phyloP scores from a whole-genome alignment of 2,329 filamentous ascomycete species.

The Calonectria pseudoreteaudii region DNA sequence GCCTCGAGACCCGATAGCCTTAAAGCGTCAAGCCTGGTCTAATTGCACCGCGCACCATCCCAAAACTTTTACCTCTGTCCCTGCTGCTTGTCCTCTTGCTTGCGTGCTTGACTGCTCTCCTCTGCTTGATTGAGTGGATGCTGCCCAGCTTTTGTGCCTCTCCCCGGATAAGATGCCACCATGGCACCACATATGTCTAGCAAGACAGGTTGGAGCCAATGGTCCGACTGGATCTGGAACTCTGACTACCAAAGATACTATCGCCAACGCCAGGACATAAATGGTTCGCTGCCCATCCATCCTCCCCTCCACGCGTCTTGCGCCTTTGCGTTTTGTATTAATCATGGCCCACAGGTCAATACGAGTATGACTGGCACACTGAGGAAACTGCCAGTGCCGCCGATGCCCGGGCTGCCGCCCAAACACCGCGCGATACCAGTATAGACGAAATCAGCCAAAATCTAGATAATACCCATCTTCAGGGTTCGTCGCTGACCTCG shows the following conservation, averaged over 20 bases:
- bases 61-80: background rate
- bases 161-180: slow-evolving; percentile 43
- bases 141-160: slow-evolving; percentile 20
- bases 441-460: slow-evolving; percentile 39
- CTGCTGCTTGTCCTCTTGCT: slow-evolving; percentile 10
- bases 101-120: background rate
- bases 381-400: slow-evolving; percentile 16
- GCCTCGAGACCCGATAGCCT: slow-evolving; percentile 22
- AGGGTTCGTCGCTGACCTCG: slow-evolving; percentile 30
- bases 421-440: slow-evolving; percentile 40
- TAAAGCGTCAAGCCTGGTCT: slow-evolving; percentile 26
- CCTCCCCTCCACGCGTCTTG: background rate
- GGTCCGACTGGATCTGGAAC: slow-evolving; percentile 47
- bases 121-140: slow-evolving; percentile 8
- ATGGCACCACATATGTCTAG: slow-evolving; percentile 39
- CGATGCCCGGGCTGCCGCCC: slow-evolving; percentile 31
- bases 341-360: slow-evolving; percentile 35
- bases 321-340: slow-evolving; percentile 5
- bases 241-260: slow-evolving; percentile 42
- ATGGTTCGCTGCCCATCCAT: slow-evolving; percentile 40
- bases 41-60: slow-evolving; percentile 7
- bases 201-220: slow-evolving; percentile 36
- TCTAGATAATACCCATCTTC: slow-evolving; percentile 33
- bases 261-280: slow-evolving; percentile 41
- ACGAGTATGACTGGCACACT: slow-evolving; percentile 42